Conservation (phyloP, 345 rosid species). For the Rhizophora mangle region DNA sequence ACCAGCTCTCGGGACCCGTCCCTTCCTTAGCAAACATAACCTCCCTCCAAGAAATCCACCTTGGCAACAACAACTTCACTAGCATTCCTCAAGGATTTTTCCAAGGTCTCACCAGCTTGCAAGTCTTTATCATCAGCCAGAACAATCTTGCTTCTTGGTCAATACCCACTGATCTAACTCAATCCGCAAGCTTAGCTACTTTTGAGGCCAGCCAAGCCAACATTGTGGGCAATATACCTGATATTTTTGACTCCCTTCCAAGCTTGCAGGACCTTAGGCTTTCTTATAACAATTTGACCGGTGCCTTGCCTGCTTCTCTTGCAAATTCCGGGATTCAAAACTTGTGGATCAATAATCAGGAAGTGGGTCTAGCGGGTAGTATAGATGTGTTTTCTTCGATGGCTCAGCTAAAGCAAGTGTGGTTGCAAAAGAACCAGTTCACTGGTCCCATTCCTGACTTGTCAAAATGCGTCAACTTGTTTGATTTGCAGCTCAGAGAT, state of each 20-base stretch:
- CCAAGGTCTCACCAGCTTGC: slow-evolving; percentile 53
- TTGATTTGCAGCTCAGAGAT: slow-evolving; percentile 73
- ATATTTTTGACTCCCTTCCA: slow-evolving; percentile 45
- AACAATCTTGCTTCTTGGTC: slow-evolving; percentile 51
- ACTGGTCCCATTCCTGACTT: slow-evolving; percentile 75
- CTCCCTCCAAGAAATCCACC: slow-evolving; percentile 37
- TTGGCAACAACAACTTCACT: slow-evolving; percentile 54
- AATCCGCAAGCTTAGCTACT: slow-evolving; percentile 38
- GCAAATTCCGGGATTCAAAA: slow-evolving; percentile 42
- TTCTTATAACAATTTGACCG: slow-evolving; percentile 71
- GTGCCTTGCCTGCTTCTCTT: slow-evolving; percentile 57
- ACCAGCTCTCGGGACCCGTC: slow-evolving; percentile 50
- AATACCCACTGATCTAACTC: slow-evolving; percentile 50
- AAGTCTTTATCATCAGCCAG: slow-evolving; percentile 39
- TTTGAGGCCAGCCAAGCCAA: slow-evolving; percentile 42
- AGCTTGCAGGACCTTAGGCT: slow-evolving; percentile 50
- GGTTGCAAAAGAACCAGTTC: slow-evolving; percentile 72
- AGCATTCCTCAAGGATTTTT: slow-evolving; percentile 52
- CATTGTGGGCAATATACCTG: slow-evolving; percentile 54
- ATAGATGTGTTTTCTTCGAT: slow-evolving; percentile 56
- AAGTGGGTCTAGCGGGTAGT: slow-evolving; percentile 50
- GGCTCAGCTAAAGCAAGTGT: slow-evolving; percentile 50
- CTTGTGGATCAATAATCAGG: slow-evolving; percentile 71
- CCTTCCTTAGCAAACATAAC: slow-evolving; percentile 59
- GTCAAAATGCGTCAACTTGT: slow-evolving; percentile 43